Evolutionary conservation across 306 rosid species (phyloP).

Genomic region (Cicer pinnatifidum): DNA sequence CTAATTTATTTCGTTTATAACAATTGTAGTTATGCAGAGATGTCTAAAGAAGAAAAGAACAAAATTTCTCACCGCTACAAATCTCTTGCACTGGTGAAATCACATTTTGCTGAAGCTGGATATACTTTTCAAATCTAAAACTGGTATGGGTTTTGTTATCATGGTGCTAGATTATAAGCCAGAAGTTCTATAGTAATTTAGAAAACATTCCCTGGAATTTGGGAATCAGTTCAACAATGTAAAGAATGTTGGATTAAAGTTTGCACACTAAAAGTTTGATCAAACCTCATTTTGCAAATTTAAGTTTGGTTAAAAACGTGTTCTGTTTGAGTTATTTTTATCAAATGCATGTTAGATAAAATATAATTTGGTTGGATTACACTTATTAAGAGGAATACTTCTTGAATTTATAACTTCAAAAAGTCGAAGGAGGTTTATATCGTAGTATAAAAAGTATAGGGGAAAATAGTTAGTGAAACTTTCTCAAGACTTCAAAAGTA

Average conservation of each 20-base stretch:
- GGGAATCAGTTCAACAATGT: slow-evolving; percentile 1
- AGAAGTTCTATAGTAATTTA: background rate
- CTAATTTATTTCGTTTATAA: slow-evolving; percentile 39
- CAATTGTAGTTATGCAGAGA: slow-evolving; percentile 76
- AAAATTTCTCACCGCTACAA: slow-evolving; percentile 81
- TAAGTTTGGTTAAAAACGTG: background rate
- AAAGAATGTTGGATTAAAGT: background rate
- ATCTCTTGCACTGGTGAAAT: slow-evolving; percentile 82
- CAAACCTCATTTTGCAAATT: background rate
- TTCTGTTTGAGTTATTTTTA: background rate
- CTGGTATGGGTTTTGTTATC: slow-evolving; percentile 19
- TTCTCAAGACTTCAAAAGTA: no score
- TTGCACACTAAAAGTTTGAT: background rate
- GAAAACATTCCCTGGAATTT: background rate
- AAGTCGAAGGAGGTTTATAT: no score
- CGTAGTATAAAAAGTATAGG: no score
- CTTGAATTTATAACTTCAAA: no score
- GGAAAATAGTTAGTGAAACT: no score
- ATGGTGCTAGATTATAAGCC: slow-evolving; percentile 10
- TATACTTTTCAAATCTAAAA: slow-evolving; percentile 56
- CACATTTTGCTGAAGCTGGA: slow-evolving; percentile 86
- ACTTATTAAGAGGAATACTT: no score
- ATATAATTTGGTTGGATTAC: no score
- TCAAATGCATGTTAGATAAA: background rate
- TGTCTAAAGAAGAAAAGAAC: slow-evolving; percentile 95